These are phyloP conservation scores for Solanum corneliomulleri DNA, from an alignment of 257 asterid genomes.

Conservation along the genomic window DNA sequence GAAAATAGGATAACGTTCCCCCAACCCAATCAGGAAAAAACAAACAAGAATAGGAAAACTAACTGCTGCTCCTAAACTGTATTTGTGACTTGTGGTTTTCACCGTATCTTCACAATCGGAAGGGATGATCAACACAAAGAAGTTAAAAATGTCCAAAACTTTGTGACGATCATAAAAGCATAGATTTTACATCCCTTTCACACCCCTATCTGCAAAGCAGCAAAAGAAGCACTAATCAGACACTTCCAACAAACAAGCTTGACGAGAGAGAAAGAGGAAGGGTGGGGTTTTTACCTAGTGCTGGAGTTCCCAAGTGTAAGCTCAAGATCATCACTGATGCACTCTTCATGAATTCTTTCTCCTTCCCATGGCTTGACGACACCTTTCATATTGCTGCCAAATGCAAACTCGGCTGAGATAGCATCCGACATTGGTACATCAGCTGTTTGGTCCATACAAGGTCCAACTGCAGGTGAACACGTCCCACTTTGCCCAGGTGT, in stretches of 20 bases:
- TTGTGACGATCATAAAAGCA: neutral
- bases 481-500: slow-evolving; percentile 98
- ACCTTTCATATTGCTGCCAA: slow-evolving; percentile 57
- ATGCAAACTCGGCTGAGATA: slow-evolving; percentile 82
- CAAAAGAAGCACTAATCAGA: neutral
- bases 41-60: neutral
- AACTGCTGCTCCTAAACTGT: slow-evolving; percentile 11
- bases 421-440: slow-evolving; percentile 94
- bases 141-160: slow-evolving; percentile 1
- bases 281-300: slow-evolving; percentile 39
- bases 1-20: neutral
- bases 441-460: slow-evolving; percentile 57
- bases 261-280: neutral
- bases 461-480: slow-evolving; percentile 76
- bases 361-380: slow-evolving; percentile 97
- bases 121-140: slow-evolving; percentile 5
- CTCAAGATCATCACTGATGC: slow-evolving; percentile 88
- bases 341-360: slow-evolving; percentile 91
- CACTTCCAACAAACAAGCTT: neutral
- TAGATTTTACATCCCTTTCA: neutral
- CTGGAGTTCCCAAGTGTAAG: slow-evolving; percentile 85
- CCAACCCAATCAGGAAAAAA: neutral
- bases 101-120: neutral
- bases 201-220: slow-evolving; percentile 30
- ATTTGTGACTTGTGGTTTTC: neutral